Evolutionary conservation across 1,284 basidiomycete genomes (phyloP), one percentile per base, ranked within the genome.

Genomic region (Melampsora occidentalis): DNA sequence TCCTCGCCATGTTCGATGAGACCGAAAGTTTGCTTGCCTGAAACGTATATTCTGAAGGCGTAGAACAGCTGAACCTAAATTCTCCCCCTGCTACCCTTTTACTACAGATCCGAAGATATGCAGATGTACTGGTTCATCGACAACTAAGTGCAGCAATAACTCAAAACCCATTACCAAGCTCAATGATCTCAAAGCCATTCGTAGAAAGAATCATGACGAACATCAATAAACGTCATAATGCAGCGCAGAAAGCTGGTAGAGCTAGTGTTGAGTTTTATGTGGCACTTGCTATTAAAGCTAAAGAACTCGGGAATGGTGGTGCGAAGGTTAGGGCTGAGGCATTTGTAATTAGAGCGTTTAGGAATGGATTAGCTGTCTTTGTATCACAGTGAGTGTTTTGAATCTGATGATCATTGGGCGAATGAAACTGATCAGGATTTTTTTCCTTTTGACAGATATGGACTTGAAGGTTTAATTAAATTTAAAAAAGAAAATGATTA

Each of bases 211-310:
- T 93, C 7, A 85, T 99, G 78, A 90, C 90, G 70, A 89, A 92
- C 18, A 91, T 99, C 71, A 99, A 99, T 82, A 89, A 91, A 77
- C 87, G 96, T 12, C 96, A 99, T 83, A 88, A 95, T 51, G 91
- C 96, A 86, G 97, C 95, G 0, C 97, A 99, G 83, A 96, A 96
- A 90, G 97, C 97, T 0, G 89, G 94, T 2, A 87, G 97, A 12
- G 96, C 97, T 0, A 94, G 92, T 81, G 91, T 98, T 42, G 95
- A 99, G 84, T 99, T 98, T 81, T 98, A 97, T 81, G 95, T 99
- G 63, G 94, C 95, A 0, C 85, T 99, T 16, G 93, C 94, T 1
- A 86, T 99, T 79, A 93, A 83, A 69, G 81, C 82, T 31, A 80
- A 80, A 62, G 81, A 83, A 71, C 16, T 16, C 2, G 46, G 46